A percentile compares a stretch with the other conserved stretches of the same genome.
Evolutionary conservation across 306 rosid genomes (phyloP).

Genomic region (Vachellia pachyceras): DNA sequence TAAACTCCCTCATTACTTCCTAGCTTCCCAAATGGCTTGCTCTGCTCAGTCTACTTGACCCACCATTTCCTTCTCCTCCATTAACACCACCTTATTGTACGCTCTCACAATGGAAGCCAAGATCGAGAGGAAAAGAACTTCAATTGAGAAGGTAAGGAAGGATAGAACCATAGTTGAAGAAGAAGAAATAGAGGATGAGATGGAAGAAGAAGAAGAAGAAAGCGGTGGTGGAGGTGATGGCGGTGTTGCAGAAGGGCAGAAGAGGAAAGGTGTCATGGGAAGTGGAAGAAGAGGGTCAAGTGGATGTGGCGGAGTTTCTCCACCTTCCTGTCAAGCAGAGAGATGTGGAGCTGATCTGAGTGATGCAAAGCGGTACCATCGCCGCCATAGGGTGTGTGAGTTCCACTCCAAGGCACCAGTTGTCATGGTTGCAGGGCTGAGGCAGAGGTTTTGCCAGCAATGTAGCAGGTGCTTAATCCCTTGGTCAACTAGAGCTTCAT

Average conservation of each 20-base stretch:
- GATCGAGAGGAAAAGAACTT: slow-evolving; percentile 57
- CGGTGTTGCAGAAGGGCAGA: slow-evolving; percentile 50
- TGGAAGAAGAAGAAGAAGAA: slow-evolving; percentile 69
- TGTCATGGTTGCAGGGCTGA: slow-evolving; percentile 72
- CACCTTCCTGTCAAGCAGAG: slow-evolving; percentile 80
- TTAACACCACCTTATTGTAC: slow-evolving; percentile 12
- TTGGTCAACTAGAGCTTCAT: slow-evolving; percentile 19
- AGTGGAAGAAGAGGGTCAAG: slow-evolving; percentile 53
- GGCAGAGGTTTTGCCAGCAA: slow-evolving; percentile 97
- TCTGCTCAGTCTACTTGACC: slow-evolving; percentile 37
- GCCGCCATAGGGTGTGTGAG: slow-evolving; percentile 98
- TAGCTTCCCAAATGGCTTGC: slow-evolving; percentile 41
- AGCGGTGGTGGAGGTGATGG: slow-evolving; percentile 22
- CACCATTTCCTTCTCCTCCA: slow-evolving; percentile 11
- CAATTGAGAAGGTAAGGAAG: slow-evolving; percentile 54
- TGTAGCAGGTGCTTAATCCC: slow-evolving; percentile 82
- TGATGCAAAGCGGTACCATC: slow-evolving; percentile 84
- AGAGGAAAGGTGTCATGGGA: slow-evolving; percentile 46
- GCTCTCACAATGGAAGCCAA: slow-evolving; percentile 60
- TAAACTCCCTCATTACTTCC: slow-evolving; percentile 44
- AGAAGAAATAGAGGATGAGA: slow-evolving; percentile 68
- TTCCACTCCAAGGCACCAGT: slow-evolving; percentile 79
- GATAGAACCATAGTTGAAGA: slow-evolving; percentile 53
- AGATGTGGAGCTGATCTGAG: slow-evolving; percentile 74
- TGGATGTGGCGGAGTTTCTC: slow-evolving; percentile 55